These are phyloP conservation scores for Penicillium sp. DNA, from an alignment of 2,329 filamentous ascomycete genomes.

Conservation along the genomic window DNA sequence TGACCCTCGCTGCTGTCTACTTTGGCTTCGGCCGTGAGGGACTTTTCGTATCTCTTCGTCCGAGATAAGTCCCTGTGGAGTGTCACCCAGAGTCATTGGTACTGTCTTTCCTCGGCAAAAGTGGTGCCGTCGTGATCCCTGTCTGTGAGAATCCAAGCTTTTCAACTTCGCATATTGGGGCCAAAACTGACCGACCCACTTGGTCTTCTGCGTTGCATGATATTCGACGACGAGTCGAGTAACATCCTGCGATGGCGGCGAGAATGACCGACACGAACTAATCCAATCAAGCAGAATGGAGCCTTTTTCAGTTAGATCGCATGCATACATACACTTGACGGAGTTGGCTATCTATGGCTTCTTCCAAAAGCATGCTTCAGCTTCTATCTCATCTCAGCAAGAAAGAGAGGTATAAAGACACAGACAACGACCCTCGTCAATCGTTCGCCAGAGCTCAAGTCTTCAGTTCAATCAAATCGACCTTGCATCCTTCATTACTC, in stretches of 20 bases:
- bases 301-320: not conserved
- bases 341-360: too few relatives aligned
- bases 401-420: too few relatives aligned
- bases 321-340: too few relatives aligned
- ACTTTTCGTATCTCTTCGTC: too few relatives aligned
- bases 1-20: too few relatives aligned
- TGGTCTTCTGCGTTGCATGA: not conserved
- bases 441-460: not conserved
- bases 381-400: too few relatives aligned
- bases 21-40: too few relatives aligned
- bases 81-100: not conserved
- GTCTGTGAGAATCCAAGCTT: not conserved
- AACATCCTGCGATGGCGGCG: not conserved
- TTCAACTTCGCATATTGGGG: slow-evolving; percentile 2
- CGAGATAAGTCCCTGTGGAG: not conserved
- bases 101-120: too few relatives aligned
- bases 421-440: not conserved
- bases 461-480: not conserved
- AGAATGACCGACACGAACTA: not conserved
- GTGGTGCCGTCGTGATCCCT: not conserved
- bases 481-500: too few relatives aligned
- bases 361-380: too few relatives aligned
- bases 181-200: not conserved
- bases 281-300: slow-evolving; percentile 3
- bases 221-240: not conserved